phyloP scores from a whole-genome alignment of 2,329 filamentous ascomycete genomes.

The Aspergillus bombycis region DNA sequence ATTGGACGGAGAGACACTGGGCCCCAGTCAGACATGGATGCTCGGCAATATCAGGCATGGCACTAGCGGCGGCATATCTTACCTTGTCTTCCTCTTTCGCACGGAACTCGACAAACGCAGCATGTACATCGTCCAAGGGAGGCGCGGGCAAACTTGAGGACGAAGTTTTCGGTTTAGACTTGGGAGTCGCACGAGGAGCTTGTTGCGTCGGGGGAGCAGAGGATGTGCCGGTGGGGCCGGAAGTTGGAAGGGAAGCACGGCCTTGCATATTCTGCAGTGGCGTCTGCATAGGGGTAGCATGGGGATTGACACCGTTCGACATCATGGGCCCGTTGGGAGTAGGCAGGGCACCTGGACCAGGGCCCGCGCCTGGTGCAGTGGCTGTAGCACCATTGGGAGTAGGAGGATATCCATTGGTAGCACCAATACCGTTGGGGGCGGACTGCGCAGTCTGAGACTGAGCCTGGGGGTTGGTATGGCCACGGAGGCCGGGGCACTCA shows the following conservation, averaged over 20 bases:
- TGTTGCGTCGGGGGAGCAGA: slow-evolving; percentile 35
- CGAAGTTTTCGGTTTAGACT: slow-evolving; percentile 41
- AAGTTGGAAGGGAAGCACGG: slow-evolving; percentile 44
- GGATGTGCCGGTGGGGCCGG: slow-evolving; percentile 37
- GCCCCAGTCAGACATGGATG: slow-evolving; percentile 12
- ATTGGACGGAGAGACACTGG: slow-evolving; percentile 53
- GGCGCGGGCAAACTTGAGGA: slow-evolving; percentile 49
- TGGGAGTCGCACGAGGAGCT: slow-evolving; percentile 41
- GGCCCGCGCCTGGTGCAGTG: slow-evolving; percentile 35
- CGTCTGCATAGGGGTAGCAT: slow-evolving; percentile 48
- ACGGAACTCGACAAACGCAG: slow-evolving; percentile 53
- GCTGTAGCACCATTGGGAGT: slow-evolving; percentile 44
- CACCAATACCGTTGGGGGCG: slow-evolving; percentile 44
- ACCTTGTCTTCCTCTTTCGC: slow-evolving; percentile 53
- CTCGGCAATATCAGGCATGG: background rate
- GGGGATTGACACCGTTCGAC: slow-evolving; percentile 48
- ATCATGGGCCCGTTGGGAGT: slow-evolving; percentile 48
- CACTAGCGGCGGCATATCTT: slow-evolving; percentile 11
- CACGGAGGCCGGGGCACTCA: slow-evolving; percentile 53
- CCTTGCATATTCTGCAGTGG: slow-evolving; percentile 45
- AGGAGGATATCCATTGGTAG: slow-evolving; percentile 47
- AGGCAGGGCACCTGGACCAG: slow-evolving; percentile 41
- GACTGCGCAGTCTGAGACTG: slow-evolving; percentile 41
- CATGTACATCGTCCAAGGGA: slow-evolving; percentile 53
- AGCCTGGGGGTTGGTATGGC: slow-evolving; percentile 49